Percentiles rank a stretch among this genome's conserved stretches.
phyloP scores from a whole-genome alignment of 2,329 filamentous ascomycete species.

The Laburnicola sp. region DNA sequence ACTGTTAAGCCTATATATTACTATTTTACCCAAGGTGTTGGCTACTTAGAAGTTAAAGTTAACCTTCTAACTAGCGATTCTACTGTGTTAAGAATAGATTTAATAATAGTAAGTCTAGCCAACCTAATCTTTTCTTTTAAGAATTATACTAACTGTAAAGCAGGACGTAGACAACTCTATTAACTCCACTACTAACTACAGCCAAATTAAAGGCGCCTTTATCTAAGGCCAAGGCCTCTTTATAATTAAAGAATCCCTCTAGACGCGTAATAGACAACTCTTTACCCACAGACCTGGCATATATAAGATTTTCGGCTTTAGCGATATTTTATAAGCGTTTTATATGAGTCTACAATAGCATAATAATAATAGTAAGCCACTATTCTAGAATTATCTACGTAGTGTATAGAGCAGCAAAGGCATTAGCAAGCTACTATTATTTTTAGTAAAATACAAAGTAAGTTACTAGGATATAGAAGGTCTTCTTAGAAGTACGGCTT shows the following conservation, averaged over 20 bases:
- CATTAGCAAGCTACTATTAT: slow-evolving; percentile 72
- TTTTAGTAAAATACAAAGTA: too few species aligned
- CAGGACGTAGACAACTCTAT: slow-evolving; percentile 77
- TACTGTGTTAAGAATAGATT: too few species aligned
- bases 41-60: slow-evolving; percentile 84
- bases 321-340: slow-evolving; percentile 82
- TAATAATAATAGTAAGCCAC: slow-evolving; percentile 47
- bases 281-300: slow-evolving; percentile 66
- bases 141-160: neutral
- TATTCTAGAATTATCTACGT: slow-evolving; percentile 80
- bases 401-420: slow-evolving; percentile 82
- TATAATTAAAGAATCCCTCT: slow-evolving; percentile 73
- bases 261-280: slow-evolving; percentile 66
- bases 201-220: slow-evolving; percentile 80
- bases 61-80: slow-evolving; percentile 88
- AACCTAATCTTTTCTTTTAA: neutral
- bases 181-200: slow-evolving; percentile 78
- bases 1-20: slow-evolving; percentile 75
- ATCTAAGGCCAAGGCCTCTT: slow-evolving; percentile 78
- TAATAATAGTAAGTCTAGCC: slow-evolving; percentile 70
- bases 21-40: slow-evolving; percentile 89
- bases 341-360: slow-evolving; percentile 79
- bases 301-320: slow-evolving; percentile 88
- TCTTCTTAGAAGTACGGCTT: too few species aligned
- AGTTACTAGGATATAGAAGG: too few species aligned